phyloP scores from a whole-genome alignment of 768 basidiomycete species.

The Termitomyces heimii region DNA sequence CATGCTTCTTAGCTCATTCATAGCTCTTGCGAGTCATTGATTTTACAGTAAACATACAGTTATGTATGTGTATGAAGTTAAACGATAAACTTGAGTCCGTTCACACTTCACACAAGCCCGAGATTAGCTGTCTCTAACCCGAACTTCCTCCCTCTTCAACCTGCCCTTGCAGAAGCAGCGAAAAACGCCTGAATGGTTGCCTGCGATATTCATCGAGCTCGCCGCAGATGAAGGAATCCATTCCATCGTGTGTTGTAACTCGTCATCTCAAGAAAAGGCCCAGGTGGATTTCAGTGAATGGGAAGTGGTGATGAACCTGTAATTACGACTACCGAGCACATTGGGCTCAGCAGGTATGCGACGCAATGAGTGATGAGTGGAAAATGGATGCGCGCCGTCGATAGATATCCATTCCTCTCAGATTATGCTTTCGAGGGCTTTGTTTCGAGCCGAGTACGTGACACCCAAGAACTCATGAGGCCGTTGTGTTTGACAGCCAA shows the following conservation, averaged over 20 bases:
- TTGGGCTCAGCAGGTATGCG: conserved; percentile 5
- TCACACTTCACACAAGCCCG: neutral
- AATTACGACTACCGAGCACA: neutral
- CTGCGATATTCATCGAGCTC: neutral
- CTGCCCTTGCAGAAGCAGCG: neutral
- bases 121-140: neutral
- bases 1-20: neutral
- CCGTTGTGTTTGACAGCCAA: conserved; percentile 9
- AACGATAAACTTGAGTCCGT: too few species aligned
- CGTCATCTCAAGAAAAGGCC: neutral
- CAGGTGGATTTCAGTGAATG: neutral
- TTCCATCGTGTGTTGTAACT: neutral
- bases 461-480: conserved; percentile 11
- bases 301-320: neutral
- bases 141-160: neutral
- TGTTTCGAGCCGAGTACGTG: conserved; percentile 3
- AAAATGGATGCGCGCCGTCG: neutral
- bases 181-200: neutral
- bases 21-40: too few species aligned
- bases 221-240: neutral
- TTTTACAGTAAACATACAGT: neutral
- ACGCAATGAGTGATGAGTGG: neutral
- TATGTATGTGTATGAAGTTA: neutral
- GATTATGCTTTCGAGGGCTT: neutral
- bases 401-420: neutral